Base-by-base conservation (phyloP, 2,329 filamentous ascomycete species). In the Alternaria panax region DNA sequence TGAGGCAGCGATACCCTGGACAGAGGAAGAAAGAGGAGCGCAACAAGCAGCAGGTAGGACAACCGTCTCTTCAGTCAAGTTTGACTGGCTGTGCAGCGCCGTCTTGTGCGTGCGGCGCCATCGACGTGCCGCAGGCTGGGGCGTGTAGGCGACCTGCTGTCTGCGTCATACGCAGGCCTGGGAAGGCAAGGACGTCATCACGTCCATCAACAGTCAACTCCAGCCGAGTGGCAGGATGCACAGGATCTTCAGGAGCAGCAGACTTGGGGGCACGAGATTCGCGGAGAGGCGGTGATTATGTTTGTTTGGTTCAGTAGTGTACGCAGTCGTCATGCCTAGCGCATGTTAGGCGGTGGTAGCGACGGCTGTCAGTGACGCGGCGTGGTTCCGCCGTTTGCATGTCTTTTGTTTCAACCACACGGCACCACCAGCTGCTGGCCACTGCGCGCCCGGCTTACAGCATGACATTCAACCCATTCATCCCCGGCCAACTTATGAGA, bases 381-480 rank as follows among this genome's bases (percentile, higher is more conserved):
- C 51, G 38, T 28, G 51, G 12, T 36, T 45, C 57, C 63, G 59
- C 56, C 52, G 62, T 65, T 65, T 61, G 50, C 54, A 51, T 36
- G 61, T 59, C 54, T 60, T 34, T 60, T 57, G 66, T 69, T 66
- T 66, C 63, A 60, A 65, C 46, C 25, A 45, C 48, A 30, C 14
- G 45, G 41, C 7, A 34, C 22, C 38, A 50, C 43, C 59, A 61
- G 54, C 24, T 34, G 28, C 54, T 52, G 57, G 57, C 50, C 50
- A 54, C 47, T 61, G 60, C 60, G 47, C 53, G 27, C 34, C 41
- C 34, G 45, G 57, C 40, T 28, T 27, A n/a, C 25, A 41, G 54
- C 57, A 55, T 56, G 59, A 40, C 42, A 50, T 50, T 38, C 22
- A 34, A 51, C 48, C 28, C 42, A 52, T 52, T 47, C 52, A 46